Percentiles rank a stretch among this genome's conserved stretches.
Conservation (phyloP, 768 basidiomycete genomes). For the Mycena alexandri region DNA sequence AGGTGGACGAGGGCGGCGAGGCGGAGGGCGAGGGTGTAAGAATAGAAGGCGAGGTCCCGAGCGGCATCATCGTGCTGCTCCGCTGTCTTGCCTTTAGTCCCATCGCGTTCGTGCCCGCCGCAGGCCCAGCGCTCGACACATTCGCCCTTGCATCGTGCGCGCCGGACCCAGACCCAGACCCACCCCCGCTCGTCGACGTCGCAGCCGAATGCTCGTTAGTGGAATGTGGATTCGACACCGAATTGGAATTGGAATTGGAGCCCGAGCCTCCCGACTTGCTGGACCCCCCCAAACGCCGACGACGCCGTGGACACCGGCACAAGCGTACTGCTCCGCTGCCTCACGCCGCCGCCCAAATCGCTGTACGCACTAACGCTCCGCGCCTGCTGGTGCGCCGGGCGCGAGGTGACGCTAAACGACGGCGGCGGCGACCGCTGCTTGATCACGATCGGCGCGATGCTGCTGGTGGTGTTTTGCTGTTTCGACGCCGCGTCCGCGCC, state of each 20-base stretch:
- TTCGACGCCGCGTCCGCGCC: slow-evolving; percentile 14
- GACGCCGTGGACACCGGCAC: slow-evolving; percentile 47
- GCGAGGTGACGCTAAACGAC: slow-evolving; percentile 73
- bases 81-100: slow-evolving; percentile 44
- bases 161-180: not conserved
- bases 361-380: slow-evolving; percentile 22
- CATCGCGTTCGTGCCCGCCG: slow-evolving; percentile 33
- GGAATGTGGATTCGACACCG: slow-evolving; percentile 1
- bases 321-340: slow-evolving; percentile 59
- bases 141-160: slow-evolving; percentile 20
- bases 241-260: slow-evolving; percentile 34
- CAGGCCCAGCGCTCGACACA: slow-evolving; percentile 23
- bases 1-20: slow-evolving; percentile 19
- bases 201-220: not conserved
- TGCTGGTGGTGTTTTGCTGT: slow-evolving; percentile 38
- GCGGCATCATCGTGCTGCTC: slow-evolving; percentile 57
- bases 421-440: slow-evolving; percentile 67
- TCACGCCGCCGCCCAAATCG: slow-evolving; percentile 14
- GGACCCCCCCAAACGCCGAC: slow-evolving; percentile 26
- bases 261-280: slow-evolving; percentile 27
- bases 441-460: slow-evolving; percentile 69
- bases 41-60: slow-evolving; percentile 11
- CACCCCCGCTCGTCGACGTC: slow-evolving; percentile 3
- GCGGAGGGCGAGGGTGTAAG: not conserved
- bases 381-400: slow-evolving; percentile 56